These are phyloP conservation scores for Saccharomycopsis sp. DNA, from an alignment of 805 yeast genomes.

Conservation along the genomic window DNA sequence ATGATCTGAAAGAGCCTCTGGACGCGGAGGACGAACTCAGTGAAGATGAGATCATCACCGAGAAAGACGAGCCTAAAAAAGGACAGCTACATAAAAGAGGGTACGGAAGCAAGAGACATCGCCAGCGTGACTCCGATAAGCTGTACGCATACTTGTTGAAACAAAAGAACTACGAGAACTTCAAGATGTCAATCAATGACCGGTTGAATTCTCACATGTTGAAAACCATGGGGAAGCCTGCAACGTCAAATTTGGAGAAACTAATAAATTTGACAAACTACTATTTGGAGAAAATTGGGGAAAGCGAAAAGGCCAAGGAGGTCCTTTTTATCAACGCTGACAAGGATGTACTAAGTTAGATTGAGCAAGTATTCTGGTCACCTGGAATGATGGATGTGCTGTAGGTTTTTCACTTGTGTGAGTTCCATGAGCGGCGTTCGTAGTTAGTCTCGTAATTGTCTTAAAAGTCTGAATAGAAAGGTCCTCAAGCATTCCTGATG, in stretches of 20 bases:
- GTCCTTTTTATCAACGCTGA: slow-evolving; percentile 11
- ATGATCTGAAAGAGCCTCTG: not conserved
- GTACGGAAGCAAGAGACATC: no score
- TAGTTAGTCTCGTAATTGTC: no score
- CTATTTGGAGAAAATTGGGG: slow-evolving; percentile 12
- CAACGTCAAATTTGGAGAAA: slow-evolving; percentile 17
- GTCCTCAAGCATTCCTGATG: no score
- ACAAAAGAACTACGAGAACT: slow-evolving; percentile 2
- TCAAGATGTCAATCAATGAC: slow-evolving; percentile 12
- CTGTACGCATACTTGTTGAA: slow-evolving; percentile 8
- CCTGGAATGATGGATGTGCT: no score
- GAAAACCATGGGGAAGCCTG: slow-evolving; percentile 6
- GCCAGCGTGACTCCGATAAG: no score
- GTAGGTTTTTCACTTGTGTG: no score
- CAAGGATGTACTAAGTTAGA: slow-evolving; percentile 12
- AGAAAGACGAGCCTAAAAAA: no score
- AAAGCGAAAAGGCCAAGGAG: slow-evolving; percentile 3
- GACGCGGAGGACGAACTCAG: not conserved
- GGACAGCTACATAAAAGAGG: no score
- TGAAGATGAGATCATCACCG: not conserved
- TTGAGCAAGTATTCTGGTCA: no score
- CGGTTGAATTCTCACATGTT: slow-evolving; percentile 14
- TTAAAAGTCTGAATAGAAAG: no score
- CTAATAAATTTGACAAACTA: slow-evolving; percentile 15
- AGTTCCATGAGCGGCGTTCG: no score